Evolutionary conservation across 2,329 filamentous ascomycete genomes (phyloP).

Genomic region (Ophiostoma sp.): DNA sequence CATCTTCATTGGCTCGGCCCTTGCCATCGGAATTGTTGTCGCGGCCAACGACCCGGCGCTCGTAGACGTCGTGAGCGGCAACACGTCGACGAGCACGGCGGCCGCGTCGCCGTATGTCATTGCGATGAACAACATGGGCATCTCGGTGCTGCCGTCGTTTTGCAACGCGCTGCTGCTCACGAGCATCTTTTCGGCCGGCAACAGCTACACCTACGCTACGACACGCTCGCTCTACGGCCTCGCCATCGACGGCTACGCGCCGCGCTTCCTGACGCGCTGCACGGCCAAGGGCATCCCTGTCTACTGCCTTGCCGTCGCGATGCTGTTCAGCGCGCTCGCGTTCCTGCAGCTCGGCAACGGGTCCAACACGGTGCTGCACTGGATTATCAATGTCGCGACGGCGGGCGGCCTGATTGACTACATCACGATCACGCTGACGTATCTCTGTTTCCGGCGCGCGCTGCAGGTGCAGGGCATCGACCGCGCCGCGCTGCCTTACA

Average conservation of each 20-base stretch:
- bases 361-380: conserved; percentile 37
- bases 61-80: conserved; percentile 36
- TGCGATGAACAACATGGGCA: conserved; percentile 61
- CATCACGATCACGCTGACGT: conserved; percentile 38
- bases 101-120: conserved; percentile 63
- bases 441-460: conserved; percentile 37
- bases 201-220: conserved; percentile 50
- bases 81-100: conserved; percentile 33
- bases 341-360: conserved; percentile 39
- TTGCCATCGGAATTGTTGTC: conserved; percentile 62
- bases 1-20: conserved; percentile 61
- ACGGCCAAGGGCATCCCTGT: conserved; percentile 37
- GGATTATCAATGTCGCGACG: conserved; percentile 40
- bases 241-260: conserved; percentile 39
- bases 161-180: conserved; percentile 57
- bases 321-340: conserved; percentile 36
- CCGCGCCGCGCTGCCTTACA: conserved; percentile 35
- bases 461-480: conserved; percentile 37
- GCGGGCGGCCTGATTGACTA: conserved; percentile 42
- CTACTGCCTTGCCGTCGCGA: conserved; percentile 36
- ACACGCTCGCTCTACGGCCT: conserved; percentile 39
- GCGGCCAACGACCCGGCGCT: conserved; percentile 50
- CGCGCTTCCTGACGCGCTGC: conserved; percentile 35
- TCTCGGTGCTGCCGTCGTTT: conserved; percentile 61
- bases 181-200: conserved; percentile 55